Percentiles rank a stretch among this genome's conserved stretches.
Evolutionary conservation across 2,329 filamentous ascomycete species (phyloP).

Genomic region (Aspergillus puulaauensis): DNA sequence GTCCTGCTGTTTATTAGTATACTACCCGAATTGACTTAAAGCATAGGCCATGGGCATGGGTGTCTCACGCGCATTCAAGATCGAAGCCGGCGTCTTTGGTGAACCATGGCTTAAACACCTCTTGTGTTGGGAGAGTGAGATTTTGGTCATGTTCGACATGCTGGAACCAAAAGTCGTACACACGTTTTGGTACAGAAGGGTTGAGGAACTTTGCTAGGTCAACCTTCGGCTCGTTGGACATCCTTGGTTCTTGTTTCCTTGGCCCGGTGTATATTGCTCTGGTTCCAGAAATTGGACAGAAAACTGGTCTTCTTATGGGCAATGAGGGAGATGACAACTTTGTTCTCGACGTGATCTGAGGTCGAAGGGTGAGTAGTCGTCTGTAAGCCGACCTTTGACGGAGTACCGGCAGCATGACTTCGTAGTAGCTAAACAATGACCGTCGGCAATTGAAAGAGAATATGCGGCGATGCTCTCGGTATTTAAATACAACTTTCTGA

Average conservation of each 20-base stretch:
- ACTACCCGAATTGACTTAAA: background rate
- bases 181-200: background rate
- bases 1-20: background rate
- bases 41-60: background rate
- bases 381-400: background rate
- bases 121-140: background rate
- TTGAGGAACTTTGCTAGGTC: background rate
- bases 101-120: slow-evolving; percentile 6
- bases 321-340: background rate
- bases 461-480: background rate
- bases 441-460: background rate
- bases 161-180: slow-evolving; percentile 10
- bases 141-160: slow-evolving; percentile 1
- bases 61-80: slow-evolving; percentile 5
- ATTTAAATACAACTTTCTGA: background rate
- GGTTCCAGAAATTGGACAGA: too few relatives aligned
- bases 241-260: background rate
- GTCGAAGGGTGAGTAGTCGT: background rate
- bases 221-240: slow-evolving; percentile 5
- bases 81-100: slow-evolving; percentile 1
- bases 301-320: background rate
- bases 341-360: background rate
- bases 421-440: background rate
- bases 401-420: background rate
- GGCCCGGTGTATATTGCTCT: background rate